A percentile compares a stretch with the other conserved stretches of the same genome.
phyloP scores from a whole-genome alignment of 75 land plant species.

The Pinus tabuliformis region DNA sequence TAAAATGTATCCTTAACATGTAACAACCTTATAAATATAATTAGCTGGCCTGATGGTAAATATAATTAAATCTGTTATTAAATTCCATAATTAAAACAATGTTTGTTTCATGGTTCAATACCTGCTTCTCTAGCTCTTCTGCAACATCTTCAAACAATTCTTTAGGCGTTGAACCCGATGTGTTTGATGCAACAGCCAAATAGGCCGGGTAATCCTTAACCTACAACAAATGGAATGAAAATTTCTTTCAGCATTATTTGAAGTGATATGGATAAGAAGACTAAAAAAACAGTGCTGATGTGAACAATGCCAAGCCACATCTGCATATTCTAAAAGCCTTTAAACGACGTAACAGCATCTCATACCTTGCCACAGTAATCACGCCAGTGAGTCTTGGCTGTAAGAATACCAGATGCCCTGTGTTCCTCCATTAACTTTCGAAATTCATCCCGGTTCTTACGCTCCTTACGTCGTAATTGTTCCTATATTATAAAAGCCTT shows the following conservation, averaged over 20 bases:
- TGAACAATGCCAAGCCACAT: background rate
- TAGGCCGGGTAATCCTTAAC: conserved; percentile 76
- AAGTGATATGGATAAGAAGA: background rate
- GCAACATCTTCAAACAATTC: conserved; percentile 91
- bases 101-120: background rate
- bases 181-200: conserved; percentile 72
- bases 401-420: conserved; percentile 61
- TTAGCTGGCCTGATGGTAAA: background rate
- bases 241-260: background rate
- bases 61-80: background rate
- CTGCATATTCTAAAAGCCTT: background rate
- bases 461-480: conserved; percentile 71
- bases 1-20: background rate
- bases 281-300: background rate
- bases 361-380: conserved; percentile 81
- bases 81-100: background rate
- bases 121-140: conserved; percentile 88
- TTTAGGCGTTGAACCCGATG: conserved; percentile 89
- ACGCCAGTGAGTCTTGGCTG: conserved; percentile 83
- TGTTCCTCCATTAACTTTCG: conserved; percentile 87
- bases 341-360: background rate
- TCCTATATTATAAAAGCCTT: conserved; percentile 43
- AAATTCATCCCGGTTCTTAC: conserved; percentile 95
- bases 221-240: conserved; percentile 22
- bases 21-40: background rate